Evolutionary conservation across 2,329 filamentous ascomycete genomes (phyloP).

Genomic region (Dothideomycetes sp.): DNA sequence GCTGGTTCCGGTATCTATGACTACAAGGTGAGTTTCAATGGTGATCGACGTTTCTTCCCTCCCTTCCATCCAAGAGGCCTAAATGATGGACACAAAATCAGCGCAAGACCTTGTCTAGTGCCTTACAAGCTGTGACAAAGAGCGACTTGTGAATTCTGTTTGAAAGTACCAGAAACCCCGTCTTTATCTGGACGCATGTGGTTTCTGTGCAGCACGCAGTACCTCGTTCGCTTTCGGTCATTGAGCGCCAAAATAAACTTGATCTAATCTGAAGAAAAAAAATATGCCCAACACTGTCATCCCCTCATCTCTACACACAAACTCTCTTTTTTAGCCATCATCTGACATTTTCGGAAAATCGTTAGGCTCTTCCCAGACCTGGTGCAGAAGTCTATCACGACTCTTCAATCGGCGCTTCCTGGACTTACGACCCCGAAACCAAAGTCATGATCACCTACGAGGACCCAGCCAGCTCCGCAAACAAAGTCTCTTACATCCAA

Average conservation of each 20-base stretch:
- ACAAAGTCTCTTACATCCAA: constrained; percentile 65
- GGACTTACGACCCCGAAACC: constrained; percentile 58
- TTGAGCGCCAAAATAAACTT: constrained; percentile 23
- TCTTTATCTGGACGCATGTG: not conserved
- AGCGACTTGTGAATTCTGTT: not conserved
- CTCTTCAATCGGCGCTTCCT: constrained; percentile 57
- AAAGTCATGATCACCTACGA: constrained; percentile 69
- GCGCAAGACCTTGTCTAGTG: constrained; percentile 10
- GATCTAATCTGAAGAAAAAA: constrained; percentile 37
- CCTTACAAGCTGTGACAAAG: constrained; percentile 12
- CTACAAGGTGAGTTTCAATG: constrained; percentile 58
- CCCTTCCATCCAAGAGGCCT: not conserved
- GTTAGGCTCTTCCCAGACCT: constrained; percentile 54
- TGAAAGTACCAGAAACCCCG: constrained; percentile 4
- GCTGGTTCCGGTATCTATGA: constrained; percentile 62
- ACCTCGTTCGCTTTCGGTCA: constrained; percentile 3
- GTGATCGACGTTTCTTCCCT: not conserved
- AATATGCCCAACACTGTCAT: not conserved
- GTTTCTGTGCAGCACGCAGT: not conserved
- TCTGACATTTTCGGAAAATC: not conserved
- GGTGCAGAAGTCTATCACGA: constrained; percentile 50
- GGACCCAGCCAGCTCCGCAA: constrained; percentile 54
- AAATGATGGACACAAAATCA: constrained; percentile 11
- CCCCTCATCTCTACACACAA: not conserved
- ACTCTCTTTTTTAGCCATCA: not conserved